Evolutionary conservation across 2,329 filamentous ascomycete species (phyloP), one percentile per base, ranked within the genome.

Genomic region (Alternaria rosae): DNA sequence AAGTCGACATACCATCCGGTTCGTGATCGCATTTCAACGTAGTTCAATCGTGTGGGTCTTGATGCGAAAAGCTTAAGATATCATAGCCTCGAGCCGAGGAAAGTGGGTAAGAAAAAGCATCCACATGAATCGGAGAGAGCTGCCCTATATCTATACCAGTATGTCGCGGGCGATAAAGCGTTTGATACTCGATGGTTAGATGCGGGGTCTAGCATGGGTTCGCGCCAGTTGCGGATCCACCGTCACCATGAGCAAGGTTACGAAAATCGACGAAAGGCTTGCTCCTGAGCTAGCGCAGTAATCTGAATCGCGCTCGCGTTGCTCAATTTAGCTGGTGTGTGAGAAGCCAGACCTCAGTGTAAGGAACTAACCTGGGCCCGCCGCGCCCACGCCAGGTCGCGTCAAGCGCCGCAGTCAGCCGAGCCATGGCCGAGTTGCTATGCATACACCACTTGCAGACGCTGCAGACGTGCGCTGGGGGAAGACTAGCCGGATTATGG

Each of bases 171-270:
- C 62, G 62, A 68, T 65, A 60, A 64, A 66, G 67, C 61, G 57
- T 64, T 67, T 63, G 63, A 63, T 64, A 62, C 61, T 65, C 64
- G 67, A 67, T 63, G 63, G 61, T 65, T 68, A 58, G 68, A 73
- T 76, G 76, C 76, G 76, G 76, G 76, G 76, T 77, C 65, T 66
- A 68, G 66, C 65, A 73, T 75, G 68, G 74, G 59, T 77, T 78
- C 71, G 63, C 71, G 71, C 74, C 69, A 76, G 59, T 53, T 69
- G 69, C 66, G 71, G 70, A 65, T 70, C 70, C 69, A 72, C 70
- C 62, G 62, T 73, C 67, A 69, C 63, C 64, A 62, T 68, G 70
- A 65, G 55, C 67, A 69, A 64, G 70, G 61, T 63, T 67, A 62
- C 61, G 60, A 65, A 65, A 63, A 54, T 67, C 68, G 66, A 68